Base-by-base conservation (phyloP, 2,329 filamentous ascomycete species). In the Conoideocrella luteorostrata region DNA sequence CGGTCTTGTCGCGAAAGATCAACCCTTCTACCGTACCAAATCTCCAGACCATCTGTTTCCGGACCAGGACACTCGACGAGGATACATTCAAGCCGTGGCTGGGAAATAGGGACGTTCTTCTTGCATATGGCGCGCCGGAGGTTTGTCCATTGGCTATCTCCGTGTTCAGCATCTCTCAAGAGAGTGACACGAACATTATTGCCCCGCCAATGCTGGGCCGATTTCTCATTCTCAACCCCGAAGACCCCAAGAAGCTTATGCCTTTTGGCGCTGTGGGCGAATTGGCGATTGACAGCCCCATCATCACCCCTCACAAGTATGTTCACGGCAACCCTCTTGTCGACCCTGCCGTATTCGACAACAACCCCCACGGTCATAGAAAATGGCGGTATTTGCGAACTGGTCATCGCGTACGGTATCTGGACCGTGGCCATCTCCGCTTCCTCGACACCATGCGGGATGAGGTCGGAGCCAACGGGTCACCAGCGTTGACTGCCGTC, bases 191-290 rank as follows among this genome's bases (percentile, higher is more conserved):
- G 4, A 63, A 58, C 32, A 63, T 71, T 23, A 71, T 78, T 7
- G 65, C 69, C 2, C 66, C 65, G 1, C 72, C 74, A 0, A 66
- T 76, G 9, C 62, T 65, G 3, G 73, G 74, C 4, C 67, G 66
- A 9, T 73, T 74, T 39, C 71, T 74, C 66, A 66, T 78, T 12
- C 69, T 77, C n/a, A 73, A 72, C 39, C 68, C 70, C 0, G 68
- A 76, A 4, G 69, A 78, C 42, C 65, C 67, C 23, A 67, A 67
- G 48, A 69, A 67, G 26, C 64, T 75, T 29, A 67, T 75, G 61
- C 75, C 75, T 0, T 58, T 76, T 11, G 78, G 78, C 1, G 68
- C 72, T 1, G 62, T 77, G 1, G 77, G 77, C 1, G 79, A 84
- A 53, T 62, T 84, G 2, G 68, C 81, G 4, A 72, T 84, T 26